phyloP scores from a whole-genome alignment of 106 monocot species.

The Dioscorea alata region DNA sequence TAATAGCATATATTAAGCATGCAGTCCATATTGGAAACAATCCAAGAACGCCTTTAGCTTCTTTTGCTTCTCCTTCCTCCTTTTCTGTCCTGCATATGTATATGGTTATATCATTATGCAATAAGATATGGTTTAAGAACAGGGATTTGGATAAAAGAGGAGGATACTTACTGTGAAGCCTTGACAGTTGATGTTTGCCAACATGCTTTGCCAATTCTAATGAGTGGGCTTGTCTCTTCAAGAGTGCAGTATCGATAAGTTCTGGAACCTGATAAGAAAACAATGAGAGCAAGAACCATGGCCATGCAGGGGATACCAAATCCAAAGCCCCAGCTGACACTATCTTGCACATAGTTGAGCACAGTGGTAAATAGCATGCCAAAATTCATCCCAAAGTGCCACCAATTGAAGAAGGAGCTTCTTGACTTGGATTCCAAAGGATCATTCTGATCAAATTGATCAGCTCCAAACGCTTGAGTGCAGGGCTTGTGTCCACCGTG shows the following conservation, averaged over 20 bases:
- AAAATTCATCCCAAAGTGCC: slow-evolving; percentile 39
- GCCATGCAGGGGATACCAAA: slow-evolving; percentile 58
- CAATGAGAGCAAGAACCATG: slow-evolving; percentile 42
- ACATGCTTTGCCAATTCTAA: slow-evolving; percentile 27
- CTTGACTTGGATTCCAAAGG: slow-evolving; percentile 38
- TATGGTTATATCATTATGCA: neutral
- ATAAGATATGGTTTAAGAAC: neutral
- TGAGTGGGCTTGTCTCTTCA: slow-evolving; percentile 27
- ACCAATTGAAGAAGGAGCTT: slow-evolving; percentile 89
- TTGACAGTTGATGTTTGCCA: slow-evolving; percentile 7
- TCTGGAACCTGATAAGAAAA: slow-evolving; percentile 59
- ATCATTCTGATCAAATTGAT: slow-evolving; percentile 70
- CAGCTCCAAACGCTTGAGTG: slow-evolving; percentile 78
- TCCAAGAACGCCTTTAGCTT: no score
- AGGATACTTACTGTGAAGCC: neutral
- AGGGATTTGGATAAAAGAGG: neutral
- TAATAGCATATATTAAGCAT: no score
- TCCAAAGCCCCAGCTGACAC: slow-evolving; percentile 65
- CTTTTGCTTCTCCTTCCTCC: no score
- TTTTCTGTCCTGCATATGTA: neutral
- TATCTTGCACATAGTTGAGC: slow-evolving; percentile 64
- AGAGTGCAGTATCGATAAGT: slow-evolving; percentile 42
- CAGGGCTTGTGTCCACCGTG: slow-evolving; percentile 78
- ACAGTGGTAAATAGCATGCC: slow-evolving; percentile 17
- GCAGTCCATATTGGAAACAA: no score